Conservation (phyloP, 2,329 filamentous ascomycete species). For the Sclerotinia trifoliorum region DNA sequence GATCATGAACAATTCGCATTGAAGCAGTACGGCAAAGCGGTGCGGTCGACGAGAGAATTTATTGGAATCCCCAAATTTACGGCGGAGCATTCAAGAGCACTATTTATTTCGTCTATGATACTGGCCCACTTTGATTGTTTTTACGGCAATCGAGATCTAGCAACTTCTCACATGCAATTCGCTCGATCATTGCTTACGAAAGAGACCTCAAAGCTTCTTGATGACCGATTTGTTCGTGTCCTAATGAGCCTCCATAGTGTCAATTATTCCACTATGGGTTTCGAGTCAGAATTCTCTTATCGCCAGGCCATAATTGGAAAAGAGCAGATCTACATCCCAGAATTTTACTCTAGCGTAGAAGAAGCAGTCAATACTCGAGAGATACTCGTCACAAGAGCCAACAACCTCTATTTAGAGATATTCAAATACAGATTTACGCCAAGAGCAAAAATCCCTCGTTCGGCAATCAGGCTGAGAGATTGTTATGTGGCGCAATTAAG, state of each 20-base stretch:
- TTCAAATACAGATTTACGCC: slow-evolving; percentile 36
- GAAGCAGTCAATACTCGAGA: slow-evolving; percentile 29
- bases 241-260: slow-evolving; percentile 59
- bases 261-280: slow-evolving; percentile 27
- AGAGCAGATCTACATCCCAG: slow-evolving; percentile 8
- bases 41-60: slow-evolving; percentile 30
- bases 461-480: slow-evolving; percentile 6
- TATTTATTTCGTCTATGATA: slow-evolving; percentile 32
- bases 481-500: slow-evolving; percentile 18
- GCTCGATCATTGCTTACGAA: slow-evolving; percentile 33
- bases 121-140: slow-evolving; percentile 35
- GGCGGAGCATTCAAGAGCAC: slow-evolving; percentile 20
- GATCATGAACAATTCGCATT: slow-evolving; percentile 33
- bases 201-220: slow-evolving; percentile 35
- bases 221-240: slow-evolving; percentile 59
- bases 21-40: slow-evolving; percentile 34
- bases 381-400: slow-evolving; percentile 43
- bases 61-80: slow-evolving; percentile 23
- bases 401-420: slow-evolving; percentile 39
- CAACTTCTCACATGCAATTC: slow-evolving; percentile 53
- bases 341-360: slow-evolving; percentile 43
- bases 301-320: slow-evolving; percentile 39
- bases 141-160: slow-evolving; percentile 50
- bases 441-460: slow-evolving; percentile 34
- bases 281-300: slow-evolving; percentile 60